Evolutionary conservation across 352 stramenopile species (phyloP).

Genomic region (Pythium brassicae): DNA sequence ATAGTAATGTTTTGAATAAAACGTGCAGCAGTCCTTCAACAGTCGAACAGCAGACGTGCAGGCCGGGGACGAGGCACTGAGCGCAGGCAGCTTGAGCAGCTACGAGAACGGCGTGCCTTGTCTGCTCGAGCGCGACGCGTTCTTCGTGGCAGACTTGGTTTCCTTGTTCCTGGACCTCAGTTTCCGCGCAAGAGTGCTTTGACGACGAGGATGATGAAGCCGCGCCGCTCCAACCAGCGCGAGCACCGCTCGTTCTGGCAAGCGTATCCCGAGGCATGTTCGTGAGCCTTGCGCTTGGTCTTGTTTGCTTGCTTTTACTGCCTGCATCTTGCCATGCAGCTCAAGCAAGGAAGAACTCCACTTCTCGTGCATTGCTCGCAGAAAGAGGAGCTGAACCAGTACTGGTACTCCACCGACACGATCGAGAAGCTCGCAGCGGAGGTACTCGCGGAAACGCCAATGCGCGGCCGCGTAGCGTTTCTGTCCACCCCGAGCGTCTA

Average conservation of each 20-base stretch:
- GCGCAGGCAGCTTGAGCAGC: constrained; percentile 4
- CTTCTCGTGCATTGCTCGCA: constrained; percentile 21
- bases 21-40: no score
- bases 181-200: neutral
- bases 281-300: neutral
- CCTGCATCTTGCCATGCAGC: neutral
- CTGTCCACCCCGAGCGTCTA: constrained; percentile 93
- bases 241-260: constrained; percentile 55
- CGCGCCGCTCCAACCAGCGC: constrained; percentile 16
- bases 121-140: constrained; percentile 28
- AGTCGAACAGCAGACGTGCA: no score
- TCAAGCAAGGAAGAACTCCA: no score
- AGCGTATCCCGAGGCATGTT: constrained; percentile 50
- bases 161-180: no score
- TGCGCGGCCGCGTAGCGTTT: constrained; percentile 72
- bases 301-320: neutral
- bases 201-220: neutral
- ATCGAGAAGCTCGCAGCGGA: constrained; percentile 75
- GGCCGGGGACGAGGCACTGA: constrained; percentile 13
- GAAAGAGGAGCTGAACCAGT: constrained; percentile 95
- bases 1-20: no score
- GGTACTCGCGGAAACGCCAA: constrained; percentile 47
- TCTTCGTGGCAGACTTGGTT: constrained; percentile 25
- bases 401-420: constrained; percentile 91
- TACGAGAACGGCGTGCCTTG: constrained; percentile 20